Percentiles rank a stretch among this genome's conserved stretches.
These are phyloP conservation scores for Ettlia oleoabundans DNA, from an alignment of 139 green algal species.

Conservation along the genomic window DNA sequence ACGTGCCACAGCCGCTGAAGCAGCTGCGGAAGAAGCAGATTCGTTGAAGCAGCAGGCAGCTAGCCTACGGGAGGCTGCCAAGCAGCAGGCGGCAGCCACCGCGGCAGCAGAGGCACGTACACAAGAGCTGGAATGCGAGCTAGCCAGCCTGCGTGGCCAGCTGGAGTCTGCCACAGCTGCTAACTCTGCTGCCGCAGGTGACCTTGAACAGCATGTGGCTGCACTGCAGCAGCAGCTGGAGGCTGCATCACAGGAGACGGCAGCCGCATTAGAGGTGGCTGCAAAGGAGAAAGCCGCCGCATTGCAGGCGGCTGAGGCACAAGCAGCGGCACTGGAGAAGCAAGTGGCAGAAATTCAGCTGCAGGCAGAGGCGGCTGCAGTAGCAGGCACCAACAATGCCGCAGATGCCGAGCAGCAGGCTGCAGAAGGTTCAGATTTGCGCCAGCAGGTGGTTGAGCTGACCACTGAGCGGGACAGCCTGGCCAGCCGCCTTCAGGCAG, in stretches of 20 bases:
- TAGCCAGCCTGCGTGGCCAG: not conserved
- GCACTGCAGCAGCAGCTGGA: not conserved
- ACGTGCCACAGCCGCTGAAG: not conserved
- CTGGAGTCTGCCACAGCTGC: not conserved
- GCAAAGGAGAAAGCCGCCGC: not conserved
- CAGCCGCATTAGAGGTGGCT: not conserved
- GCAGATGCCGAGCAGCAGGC: not conserved
- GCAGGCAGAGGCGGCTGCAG: not conserved
- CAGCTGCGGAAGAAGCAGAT: not conserved
- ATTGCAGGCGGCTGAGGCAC: not conserved
- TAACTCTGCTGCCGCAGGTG: not conserved
- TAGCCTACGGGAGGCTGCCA: conserved; percentile 4
- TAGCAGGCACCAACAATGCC: not conserved
- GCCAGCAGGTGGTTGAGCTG: conserved; percentile 7
- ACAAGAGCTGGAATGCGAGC: not conserved
- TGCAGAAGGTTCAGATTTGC: not conserved
- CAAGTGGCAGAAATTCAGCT: not conserved
- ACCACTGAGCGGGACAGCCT: conserved; percentile 23
- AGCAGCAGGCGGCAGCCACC: not conserved
- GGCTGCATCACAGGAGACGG: not conserved
- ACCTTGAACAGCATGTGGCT: not conserved
- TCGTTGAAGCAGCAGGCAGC: not conserved
- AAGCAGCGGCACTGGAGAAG: not conserved
- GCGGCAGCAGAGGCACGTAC: not conserved
- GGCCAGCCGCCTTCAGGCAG: not conserved